These are phyloP conservation scores for Eimeria tenella DNA, from an alignment of 169 alveolate genomes.

Conservation along the genomic window DNA sequence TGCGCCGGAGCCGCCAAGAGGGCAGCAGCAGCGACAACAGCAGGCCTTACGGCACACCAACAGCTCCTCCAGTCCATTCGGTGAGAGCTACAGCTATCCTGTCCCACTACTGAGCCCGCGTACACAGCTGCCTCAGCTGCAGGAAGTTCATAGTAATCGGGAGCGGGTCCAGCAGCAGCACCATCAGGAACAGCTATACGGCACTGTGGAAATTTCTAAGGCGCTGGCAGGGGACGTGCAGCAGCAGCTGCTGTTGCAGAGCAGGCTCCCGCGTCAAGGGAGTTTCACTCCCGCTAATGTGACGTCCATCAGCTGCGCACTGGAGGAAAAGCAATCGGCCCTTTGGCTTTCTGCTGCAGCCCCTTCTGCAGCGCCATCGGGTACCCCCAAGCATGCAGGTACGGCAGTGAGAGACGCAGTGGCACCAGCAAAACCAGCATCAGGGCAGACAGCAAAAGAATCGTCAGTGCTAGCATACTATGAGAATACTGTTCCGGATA, in stretches of 20 bases:
- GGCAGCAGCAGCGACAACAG: conserved; percentile 29
- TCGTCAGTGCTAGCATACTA: neutral
- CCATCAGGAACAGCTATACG: neutral
- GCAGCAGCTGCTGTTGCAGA: conserved; percentile 66
- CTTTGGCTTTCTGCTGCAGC: neutral
- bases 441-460: neutral
- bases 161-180: conserved; percentile 20
- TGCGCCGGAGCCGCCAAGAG: conserved; percentile 13
- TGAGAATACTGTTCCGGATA: neutral
- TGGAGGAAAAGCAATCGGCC: neutral
- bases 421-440: conserved; percentile 11
- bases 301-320: neutral
- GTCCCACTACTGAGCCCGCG: conserved; percentile 27
- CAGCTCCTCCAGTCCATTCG: conserved; percentile 23
- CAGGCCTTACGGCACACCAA: conserved; percentile 4
- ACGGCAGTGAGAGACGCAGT: conserved; percentile 3
- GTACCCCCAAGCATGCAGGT: neutral
- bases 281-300: neutral
- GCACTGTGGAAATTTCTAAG: neutral
- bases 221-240: conserved; percentile 44
- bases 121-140: conserved; percentile 62
- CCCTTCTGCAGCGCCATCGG: neutral
- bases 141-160: neutral
- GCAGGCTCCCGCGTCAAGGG: conserved; percentile 1
- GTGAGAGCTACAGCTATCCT: conserved; percentile 12